Percentiles rank a stretch among this genome's conserved stretches.
Conservation (phyloP, 805 yeast genomes). For the Wickerhamiella lipophila region DNA sequence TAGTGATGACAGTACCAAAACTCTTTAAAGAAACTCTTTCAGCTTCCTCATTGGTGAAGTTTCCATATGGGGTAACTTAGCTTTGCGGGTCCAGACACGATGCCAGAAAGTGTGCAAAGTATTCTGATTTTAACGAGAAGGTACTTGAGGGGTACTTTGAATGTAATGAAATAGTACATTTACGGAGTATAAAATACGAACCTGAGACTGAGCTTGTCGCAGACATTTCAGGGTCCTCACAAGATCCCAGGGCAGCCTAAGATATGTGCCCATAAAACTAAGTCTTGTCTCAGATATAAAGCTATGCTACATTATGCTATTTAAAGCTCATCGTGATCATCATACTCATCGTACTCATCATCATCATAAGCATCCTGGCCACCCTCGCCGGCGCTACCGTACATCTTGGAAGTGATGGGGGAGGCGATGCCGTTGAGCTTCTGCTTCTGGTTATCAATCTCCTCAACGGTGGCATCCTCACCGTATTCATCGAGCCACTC, state of each 20-base stretch:
- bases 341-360: slow-evolving; percentile 39
- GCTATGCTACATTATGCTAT: not conserved
- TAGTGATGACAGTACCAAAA: not conserved
- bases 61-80: not conserved
- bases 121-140: too few species aligned
- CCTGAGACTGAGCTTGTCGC: too few species aligned
- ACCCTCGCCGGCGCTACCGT: slow-evolving; percentile 36
- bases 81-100: not conserved
- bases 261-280: too few species aligned
- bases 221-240: too few species aligned
- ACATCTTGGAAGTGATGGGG: slow-evolving; percentile 85
- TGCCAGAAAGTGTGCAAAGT: not conserved
- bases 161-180: too few species aligned
- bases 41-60: not conserved
- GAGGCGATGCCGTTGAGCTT: slow-evolving; percentile 67
- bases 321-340: slow-evolving; percentile 22
- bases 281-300: slow-evolving; percentile 9
- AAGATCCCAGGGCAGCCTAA: too few species aligned
- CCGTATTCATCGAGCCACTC: slow-evolving; percentile 82
- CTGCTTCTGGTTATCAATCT: slow-evolving; percentile 83
- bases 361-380: slow-evolving; percentile 47
- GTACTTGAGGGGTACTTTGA: too few species aligned
- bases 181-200: too few species aligned
- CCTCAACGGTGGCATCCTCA: slow-evolving; percentile 82
- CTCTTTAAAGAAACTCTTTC: slow-evolving; percentile 35